phyloP scores from a whole-genome alignment of 2,329 filamentous ascomycete genomes.

The Chalara sp. region DNA sequence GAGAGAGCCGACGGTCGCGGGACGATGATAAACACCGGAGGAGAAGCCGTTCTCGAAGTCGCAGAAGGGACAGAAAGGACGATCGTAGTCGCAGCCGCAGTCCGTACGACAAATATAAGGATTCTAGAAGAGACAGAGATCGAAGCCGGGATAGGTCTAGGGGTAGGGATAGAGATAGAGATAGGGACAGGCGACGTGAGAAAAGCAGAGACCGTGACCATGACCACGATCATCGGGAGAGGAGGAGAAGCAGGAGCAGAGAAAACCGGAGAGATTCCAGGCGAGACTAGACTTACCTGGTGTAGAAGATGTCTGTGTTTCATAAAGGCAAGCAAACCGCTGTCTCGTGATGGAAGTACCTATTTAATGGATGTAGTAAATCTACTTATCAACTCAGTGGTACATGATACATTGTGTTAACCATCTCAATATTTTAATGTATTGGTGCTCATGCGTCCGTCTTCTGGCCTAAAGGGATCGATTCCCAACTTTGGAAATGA shows the following conservation, averaged over 20 bases:
- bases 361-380: too few species aligned
- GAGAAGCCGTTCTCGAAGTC: slow-evolving; percentile 9
- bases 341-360: too few species aligned
- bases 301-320: too few species aligned
- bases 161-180: slow-evolving; percentile 12
- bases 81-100: slow-evolving; percentile 9
- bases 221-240: slow-evolving; percentile 10
- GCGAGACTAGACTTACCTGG: slow-evolving; percentile 2
- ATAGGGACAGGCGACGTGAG: slow-evolving; percentile 10
- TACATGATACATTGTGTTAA: too few species aligned
- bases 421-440: too few species aligned
- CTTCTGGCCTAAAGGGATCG: too few species aligned
- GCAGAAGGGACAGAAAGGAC: slow-evolving; percentile 7
- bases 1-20: slow-evolving; percentile 1
- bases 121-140: slow-evolving; percentile 13
- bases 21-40: slow-evolving; percentile 10
- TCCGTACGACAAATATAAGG: slow-evolving; percentile 6
- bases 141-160: slow-evolving; percentile 15
- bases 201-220: slow-evolving; percentile 7
- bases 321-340: too few species aligned
- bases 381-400: too few species aligned
- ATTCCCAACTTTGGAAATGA: too few species aligned
- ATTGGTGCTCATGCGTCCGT: too few species aligned
- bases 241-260: slow-evolving; percentile 15
- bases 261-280: slow-evolving; percentile 16